Conservation (phyloP, 2,329 filamentous ascomycete genomes). For the Decorospora gaudefroyi region DNA sequence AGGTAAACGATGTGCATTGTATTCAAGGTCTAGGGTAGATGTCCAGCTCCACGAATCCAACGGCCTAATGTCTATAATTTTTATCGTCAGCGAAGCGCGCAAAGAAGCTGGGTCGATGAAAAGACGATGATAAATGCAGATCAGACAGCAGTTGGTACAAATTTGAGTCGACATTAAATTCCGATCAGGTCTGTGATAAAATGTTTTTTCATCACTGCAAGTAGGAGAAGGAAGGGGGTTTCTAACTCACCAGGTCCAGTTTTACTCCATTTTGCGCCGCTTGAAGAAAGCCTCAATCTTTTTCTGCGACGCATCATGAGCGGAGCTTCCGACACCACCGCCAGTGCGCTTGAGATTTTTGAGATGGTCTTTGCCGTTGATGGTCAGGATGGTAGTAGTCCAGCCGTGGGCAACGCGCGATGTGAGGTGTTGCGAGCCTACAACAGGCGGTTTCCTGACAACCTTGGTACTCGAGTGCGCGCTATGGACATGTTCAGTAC, state of each 20-base stretch:
- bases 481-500: background rate
- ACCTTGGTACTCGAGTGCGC: too few relatives aligned
- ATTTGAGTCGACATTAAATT: conserved; percentile 70
- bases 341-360: conserved; percentile 74
- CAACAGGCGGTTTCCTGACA: background rate
- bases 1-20: conserved; percentile 4
- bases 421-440: background rate
- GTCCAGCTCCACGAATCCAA: background rate
- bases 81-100: conserved; percentile 12
- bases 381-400: conserved; percentile 59
- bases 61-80: conserved; percentile 1
- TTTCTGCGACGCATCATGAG: conserved; percentile 74
- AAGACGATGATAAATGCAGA: conserved; percentile 15
- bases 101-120: background rate
- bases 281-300: conserved; percentile 80
- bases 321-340: conserved; percentile 79
- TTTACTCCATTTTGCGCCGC: conserved; percentile 54
- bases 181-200: conserved; percentile 85
- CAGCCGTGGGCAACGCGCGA: conserved; percentile 43
- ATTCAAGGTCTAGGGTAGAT: background rate
- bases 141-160: conserved; percentile 87
- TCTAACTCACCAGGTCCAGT: conserved; percentile 28
- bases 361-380: conserved; percentile 76
- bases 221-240: conserved; percentile 14
- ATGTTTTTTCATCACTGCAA: conserved; percentile 60